Evolutionary conservation across 345 rosid species (phyloP).

Genomic region (Euphorbia peplus): DNA sequence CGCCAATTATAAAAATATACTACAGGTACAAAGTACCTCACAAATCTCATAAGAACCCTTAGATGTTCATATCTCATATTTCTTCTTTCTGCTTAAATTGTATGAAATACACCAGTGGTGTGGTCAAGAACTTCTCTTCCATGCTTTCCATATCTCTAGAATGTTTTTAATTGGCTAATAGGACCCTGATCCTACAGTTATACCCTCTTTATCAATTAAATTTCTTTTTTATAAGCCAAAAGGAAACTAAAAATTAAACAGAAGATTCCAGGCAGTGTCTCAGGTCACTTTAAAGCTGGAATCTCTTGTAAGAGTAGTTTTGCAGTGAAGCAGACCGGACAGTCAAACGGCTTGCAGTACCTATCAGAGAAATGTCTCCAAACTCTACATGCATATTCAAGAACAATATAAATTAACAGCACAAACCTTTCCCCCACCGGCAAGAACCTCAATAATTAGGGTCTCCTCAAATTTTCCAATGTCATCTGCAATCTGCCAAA

Average conservation of each 20-base stretch:
- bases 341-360: not conserved
- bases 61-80: not conserved
- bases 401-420: slow-evolving; percentile 9
- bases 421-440: slow-evolving; percentile 93
- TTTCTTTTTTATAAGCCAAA: not conserved
- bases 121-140: not conserved
- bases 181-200: not conserved
- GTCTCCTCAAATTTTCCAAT: slow-evolving; percentile 55
- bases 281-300: not conserved
- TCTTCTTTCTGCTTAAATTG: not conserved
- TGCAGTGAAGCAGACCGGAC: not conserved
- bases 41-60: not conserved
- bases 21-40: not conserved
- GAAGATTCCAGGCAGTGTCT: not conserved
- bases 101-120: not conserved
- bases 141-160: not conserved
- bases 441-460: slow-evolving; percentile 73
- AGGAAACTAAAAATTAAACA: not conserved
- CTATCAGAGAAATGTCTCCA: not conserved
- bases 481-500: slow-evolving; percentile 47
- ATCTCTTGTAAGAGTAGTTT: not conserved
- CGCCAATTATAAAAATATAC: not conserved
- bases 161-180: not conserved
- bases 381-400: not conserved
- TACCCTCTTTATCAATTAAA: not conserved